Evolutionary conservation across 1,139 yeast species (phyloP), one percentile per base, ranked within the genome.

Genomic region (Pichia norvegensis): DNA sequence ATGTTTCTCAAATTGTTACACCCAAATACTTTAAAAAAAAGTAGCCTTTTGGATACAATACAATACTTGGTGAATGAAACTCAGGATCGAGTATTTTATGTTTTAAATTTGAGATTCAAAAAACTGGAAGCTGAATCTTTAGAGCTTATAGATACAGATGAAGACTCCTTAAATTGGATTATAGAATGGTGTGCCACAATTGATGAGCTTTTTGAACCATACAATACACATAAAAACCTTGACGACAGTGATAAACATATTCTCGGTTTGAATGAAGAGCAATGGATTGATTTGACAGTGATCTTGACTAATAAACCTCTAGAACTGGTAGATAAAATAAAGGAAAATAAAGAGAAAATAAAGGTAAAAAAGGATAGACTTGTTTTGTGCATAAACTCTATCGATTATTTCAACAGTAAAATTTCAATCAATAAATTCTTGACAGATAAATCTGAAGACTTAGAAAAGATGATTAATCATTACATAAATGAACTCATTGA

Each of bases 91-190:
- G 60, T 78, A 3, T 58, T 69, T 11, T 66, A 59, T 40, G 61
- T 75, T 9, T 56, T 78, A 4, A 65, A 66, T 8, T 67, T 68
- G 44, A 68, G 68, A 45, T 60, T 78, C 36, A 67, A 70, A 29
- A 67, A 73, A 1, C 64, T 73, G n/a, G 61, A 61, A 41, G 55
- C 50, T 9, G 61, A 59, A 40, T 48, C 54, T 2, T 50, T 38
- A 5, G 57, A 55, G 11, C 51, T 57, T 2, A 63, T 68, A 48
- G 67, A 67, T 38, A 16, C 16, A 14, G 81, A 78, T 44, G 46
- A 54, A 9, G 66, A 82, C 41, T 73, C 81, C 9, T 90, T 92
- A 0, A 87, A 81, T 52, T 84, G 92, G 94, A 63, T 83, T 16
- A 68, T 76, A 42, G 80, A 77, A 8, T 52, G 55, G 55, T 48